These are phyloP conservation scores for Paramecium octaurelia DNA, from an alignment of 73 alveolate genomes.

Conservation along the genomic window DNA sequence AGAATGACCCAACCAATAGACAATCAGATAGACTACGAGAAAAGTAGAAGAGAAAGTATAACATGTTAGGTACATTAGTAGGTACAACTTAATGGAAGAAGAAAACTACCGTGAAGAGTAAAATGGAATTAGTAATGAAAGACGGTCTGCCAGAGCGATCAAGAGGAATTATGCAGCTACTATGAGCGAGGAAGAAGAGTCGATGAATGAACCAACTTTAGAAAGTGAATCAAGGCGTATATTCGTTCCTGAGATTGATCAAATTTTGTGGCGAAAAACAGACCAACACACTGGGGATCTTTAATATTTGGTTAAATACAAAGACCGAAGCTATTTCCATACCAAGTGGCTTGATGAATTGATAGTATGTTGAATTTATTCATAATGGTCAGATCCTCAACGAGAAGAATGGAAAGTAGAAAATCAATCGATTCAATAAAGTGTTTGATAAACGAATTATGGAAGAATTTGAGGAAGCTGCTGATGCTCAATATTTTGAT, in stretches of 20 bases:
- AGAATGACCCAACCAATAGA: slow-evolving; percentile 19
- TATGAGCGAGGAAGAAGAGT: slow-evolving; percentile 29
- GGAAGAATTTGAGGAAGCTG: slow-evolving; percentile 45
- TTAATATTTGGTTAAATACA: slow-evolving; percentile 41
- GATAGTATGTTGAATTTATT: slow-evolving; percentile 15
- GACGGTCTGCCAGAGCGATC: slow-evolving; percentile 45
- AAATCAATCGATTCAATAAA: slow-evolving; percentile 59
- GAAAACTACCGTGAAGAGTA: neutral
- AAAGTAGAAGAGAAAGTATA: slow-evolving; percentile 9
- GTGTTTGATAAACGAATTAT: slow-evolving; percentile 53
- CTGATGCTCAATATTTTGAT: slow-evolving; percentile 51
- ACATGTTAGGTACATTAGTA: neutral
- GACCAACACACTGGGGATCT: neutral
- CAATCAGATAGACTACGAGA: neutral
- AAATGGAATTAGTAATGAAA: slow-evolving; percentile 13
- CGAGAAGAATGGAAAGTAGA: slow-evolving; percentile 57
- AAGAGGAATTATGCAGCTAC: slow-evolving; percentile 18
- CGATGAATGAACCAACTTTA: slow-evolving; percentile 4
- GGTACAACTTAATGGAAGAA: slow-evolving; percentile 27
- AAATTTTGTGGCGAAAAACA: slow-evolving; percentile 45
- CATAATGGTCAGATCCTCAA: slow-evolving; percentile 36
- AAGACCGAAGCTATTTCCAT: slow-evolving; percentile 55
- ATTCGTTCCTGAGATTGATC: slow-evolving; percentile 57
- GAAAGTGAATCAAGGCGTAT: slow-evolving; percentile 54
- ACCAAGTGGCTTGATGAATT: slow-evolving; percentile 52